Evolutionary conservation across 2,329 filamentous ascomycete species (phyloP).

Genomic region (Exophiala bonariae): DNA sequence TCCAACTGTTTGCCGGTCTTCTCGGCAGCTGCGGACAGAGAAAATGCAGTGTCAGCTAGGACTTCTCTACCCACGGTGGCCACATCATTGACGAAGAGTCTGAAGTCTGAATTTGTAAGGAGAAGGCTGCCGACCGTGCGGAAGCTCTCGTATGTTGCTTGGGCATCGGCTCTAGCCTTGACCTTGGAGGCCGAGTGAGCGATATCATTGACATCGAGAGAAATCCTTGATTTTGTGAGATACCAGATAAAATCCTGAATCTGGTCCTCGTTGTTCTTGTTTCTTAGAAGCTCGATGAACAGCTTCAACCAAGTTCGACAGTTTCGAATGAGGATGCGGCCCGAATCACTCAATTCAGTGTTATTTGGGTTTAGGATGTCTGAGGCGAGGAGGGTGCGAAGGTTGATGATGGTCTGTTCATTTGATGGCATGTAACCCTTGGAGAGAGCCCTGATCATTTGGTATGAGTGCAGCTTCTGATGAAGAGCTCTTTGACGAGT

Average conservation of each 20-base stretch:
- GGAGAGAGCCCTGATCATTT: slow-evolving; percentile 80
- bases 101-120: slow-evolving; percentile 86
- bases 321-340: slow-evolving; percentile 70
- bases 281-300: slow-evolving; percentile 75
- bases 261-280: slow-evolving; percentile 83
- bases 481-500: slow-evolving; percentile 73
- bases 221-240: slow-evolving; percentile 69
- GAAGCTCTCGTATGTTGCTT: slow-evolving; percentile 76
- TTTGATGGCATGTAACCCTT: slow-evolving; percentile 92
- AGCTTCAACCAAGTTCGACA: slow-evolving; percentile 72
- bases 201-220: slow-evolving; percentile 66
- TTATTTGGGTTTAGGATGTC: slow-evolving; percentile 76
- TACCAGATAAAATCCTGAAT: slow-evolving; percentile 93
- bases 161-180: slow-evolving; percentile 69
- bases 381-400: slow-evolving; percentile 75
- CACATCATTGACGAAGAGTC: slow-evolving; percentile 79
- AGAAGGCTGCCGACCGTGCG: slow-evolving; percentile 82
- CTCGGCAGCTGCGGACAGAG: slow-evolving; percentile 72
- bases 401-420: slow-evolving; percentile 75
- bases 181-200: slow-evolving; percentile 60
- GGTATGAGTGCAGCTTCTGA: slow-evolving; percentile 83
- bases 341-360: slow-evolving; percentile 73
- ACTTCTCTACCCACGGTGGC: slow-evolving; percentile 78
- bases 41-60: slow-evolving; percentile 81
- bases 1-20: slow-evolving; percentile 72